Conservation (phyloP, 805 yeast species). For the Candida golubevii region DNA sequence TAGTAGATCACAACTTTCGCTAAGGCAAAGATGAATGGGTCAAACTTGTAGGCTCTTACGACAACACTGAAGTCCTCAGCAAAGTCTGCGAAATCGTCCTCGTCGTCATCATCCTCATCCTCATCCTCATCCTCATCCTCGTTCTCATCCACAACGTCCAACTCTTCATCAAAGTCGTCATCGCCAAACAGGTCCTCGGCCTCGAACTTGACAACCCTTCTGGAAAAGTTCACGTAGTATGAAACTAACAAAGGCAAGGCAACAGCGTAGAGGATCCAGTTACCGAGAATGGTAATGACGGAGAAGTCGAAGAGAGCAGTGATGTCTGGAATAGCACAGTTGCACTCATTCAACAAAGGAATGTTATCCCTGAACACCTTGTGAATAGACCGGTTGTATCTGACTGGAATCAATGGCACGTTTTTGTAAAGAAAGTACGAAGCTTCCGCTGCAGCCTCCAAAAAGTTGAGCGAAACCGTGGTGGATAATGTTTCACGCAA, state of each 20-base stretch:
- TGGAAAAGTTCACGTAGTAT: slow-evolving; percentile 50
- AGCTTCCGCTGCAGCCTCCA: slow-evolving; percentile 30
- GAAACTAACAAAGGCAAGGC: slow-evolving; percentile 40
- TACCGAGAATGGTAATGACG: slow-evolving; percentile 27
- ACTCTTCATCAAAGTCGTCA: not conserved
- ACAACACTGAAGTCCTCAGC: slow-evolving; percentile 12
- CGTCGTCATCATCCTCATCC: slow-evolving; percentile 9
- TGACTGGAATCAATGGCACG: slow-evolving; percentile 34
- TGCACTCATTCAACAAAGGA: slow-evolving; percentile 19
- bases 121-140: slow-evolving; percentile 3
- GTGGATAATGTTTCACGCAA: slow-evolving; percentile 38
- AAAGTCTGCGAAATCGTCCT: not conserved
- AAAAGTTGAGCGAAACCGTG: slow-evolving; percentile 32
- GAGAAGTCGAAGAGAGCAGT: slow-evolving; percentile 27
- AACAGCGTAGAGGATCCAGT: slow-evolving; percentile 41
- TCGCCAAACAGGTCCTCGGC: slow-evolving; percentile 1
- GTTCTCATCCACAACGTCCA: slow-evolving; percentile 1
- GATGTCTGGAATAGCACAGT: slow-evolving; percentile 33
- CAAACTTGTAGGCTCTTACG: slow-evolving; percentile 40
- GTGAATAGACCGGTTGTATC: slow-evolving; percentile 33
- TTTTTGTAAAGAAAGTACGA: slow-evolving; percentile 28
- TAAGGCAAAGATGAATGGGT: slow-evolving; percentile 53
- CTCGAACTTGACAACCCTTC: slow-evolving; percentile 34
- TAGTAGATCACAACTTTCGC: slow-evolving; percentile 37
- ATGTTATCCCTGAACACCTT: slow-evolving; percentile 33